These are phyloP conservation scores for Amanita brunnescens DNA, from an alignment of 768 basidiomycete genomes.

Conservation along the genomic window DNA sequence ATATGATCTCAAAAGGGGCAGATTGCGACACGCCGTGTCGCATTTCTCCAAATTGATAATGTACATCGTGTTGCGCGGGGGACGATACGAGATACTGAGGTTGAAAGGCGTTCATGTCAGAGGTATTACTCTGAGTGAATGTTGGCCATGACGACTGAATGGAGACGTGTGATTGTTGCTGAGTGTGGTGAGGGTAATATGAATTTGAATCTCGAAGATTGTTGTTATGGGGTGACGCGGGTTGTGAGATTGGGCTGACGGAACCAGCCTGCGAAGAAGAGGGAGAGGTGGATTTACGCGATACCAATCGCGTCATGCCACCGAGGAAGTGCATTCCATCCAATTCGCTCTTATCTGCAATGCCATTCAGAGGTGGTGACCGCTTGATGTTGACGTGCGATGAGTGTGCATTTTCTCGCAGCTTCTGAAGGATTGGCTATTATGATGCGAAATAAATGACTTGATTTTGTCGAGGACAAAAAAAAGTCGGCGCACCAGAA, in stretches of 20 bases:
- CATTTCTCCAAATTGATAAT: slow-evolving; percentile 10
- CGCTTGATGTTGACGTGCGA: slow-evolving; percentile 24
- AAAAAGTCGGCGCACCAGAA: slow-evolving; percentile 40
- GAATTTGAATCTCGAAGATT: slow-evolving; percentile 10
- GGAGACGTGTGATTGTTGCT: slow-evolving; percentile 3
- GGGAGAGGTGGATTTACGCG: slow-evolving; percentile 39
- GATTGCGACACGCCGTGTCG: slow-evolving; percentile 3
- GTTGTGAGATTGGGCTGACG: slow-evolving; percentile 35
- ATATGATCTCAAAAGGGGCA: slow-evolving; percentile 11
- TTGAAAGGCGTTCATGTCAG: background rate
- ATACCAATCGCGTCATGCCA: slow-evolving; percentile 55
- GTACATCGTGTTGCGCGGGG: background rate
- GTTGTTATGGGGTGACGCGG: slow-evolving; percentile 28
- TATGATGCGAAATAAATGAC: background rate
- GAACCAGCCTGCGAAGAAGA: slow-evolving; percentile 35
- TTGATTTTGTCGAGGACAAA: background rate
- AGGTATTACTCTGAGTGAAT: slow-evolving; percentile 5
- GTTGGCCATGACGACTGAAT: slow-evolving; percentile 3
- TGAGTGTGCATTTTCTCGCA: slow-evolving; percentile 44
- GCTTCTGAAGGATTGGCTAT: slow-evolving; percentile 54
- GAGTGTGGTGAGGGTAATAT: slow-evolving; percentile 12
- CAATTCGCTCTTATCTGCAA: slow-evolving; percentile 45
- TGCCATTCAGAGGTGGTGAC: slow-evolving; percentile 14
- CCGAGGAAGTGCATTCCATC: slow-evolving; percentile 55
- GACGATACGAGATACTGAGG: slow-evolving; percentile 9